Evolutionary conservation across 2,329 filamentous ascomycete species (phyloP), one percentile per base, ranked within the genome.

Genomic region (Didymella segeticola): DNA sequence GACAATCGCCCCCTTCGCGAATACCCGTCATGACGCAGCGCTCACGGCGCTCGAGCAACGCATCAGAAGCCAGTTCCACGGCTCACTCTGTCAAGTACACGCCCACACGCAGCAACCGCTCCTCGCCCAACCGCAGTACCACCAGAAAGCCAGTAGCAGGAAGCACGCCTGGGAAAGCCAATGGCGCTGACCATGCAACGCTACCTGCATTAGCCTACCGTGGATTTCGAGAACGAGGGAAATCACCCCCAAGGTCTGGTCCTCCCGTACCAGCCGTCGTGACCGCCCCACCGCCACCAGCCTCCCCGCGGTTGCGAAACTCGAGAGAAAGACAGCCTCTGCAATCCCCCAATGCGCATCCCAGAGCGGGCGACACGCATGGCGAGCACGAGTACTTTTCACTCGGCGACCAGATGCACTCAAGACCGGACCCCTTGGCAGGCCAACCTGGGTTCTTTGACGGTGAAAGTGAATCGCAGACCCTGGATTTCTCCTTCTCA

Each of bases 41-140:
- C 7, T 63, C 62, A 26, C 63, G 68, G 25, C 70, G 71, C 6
- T 60, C 66, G 55, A 74, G 71, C 47, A 60, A 57, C n/a, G 62
- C 67, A 4, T 75, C 73, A 47, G 71, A 74, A 33, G 72, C 70
- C 14, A 69, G 64, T 47, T 70, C 72, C 3, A 73, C 73, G 15
- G 70, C 58, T n/a, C 66, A 62, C 8, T 74, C 71, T 5, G 63
- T 65, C 5, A 72, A 64, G 36, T 67, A 68, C 42, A 67, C 67
- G 12, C 65, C 65, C 10, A 68, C 65, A 12, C 59, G 62, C 50
- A 66, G 68, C 59, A 65, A 63, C 25, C 61, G 61, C 42, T 61
- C 58, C 8, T 73, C 72, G 17, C 68, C 71, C 17, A 67, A 66
- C 7, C 60, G 64, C 15, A 42, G 37, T 23, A 53, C 62, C 36